phyloP scores from a whole-genome alignment of 257 asterid genomes.

The Solanum chilense region DNA sequence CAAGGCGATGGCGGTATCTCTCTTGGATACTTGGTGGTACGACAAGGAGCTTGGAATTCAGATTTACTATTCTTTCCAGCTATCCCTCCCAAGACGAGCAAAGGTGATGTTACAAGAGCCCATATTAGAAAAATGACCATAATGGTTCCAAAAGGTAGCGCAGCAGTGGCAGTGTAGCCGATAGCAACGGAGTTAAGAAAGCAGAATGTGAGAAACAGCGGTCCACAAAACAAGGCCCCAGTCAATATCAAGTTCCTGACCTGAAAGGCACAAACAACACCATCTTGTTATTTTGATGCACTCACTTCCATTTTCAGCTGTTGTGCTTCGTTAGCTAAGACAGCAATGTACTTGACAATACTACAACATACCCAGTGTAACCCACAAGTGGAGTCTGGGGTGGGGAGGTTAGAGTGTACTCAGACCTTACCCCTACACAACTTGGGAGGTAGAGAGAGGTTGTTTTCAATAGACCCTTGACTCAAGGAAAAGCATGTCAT shows the following conservation, averaged over 20 bases:
- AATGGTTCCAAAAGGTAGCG: conserved; percentile 39
- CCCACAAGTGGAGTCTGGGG: not conserved
- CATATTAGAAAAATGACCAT: conserved; percentile 36
- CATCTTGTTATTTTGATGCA: not conserved
- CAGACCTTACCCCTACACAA: not conserved
- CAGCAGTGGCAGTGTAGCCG: conserved; percentile 35
- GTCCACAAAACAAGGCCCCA: conserved; percentile 35
- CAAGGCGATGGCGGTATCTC: conserved; percentile 36
- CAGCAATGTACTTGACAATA: not conserved
- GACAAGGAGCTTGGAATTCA: conserved; percentile 43
- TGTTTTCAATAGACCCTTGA: not conserved
- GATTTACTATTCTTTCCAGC: conserved; percentile 36
- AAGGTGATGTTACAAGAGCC: conserved; percentile 40
- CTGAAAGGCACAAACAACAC: conserved; percentile 4
- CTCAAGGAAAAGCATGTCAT: not conserved
- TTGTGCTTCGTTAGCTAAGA: not conserved
- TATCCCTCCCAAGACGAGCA: conserved; percentile 35
- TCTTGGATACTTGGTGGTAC: conserved; percentile 38
- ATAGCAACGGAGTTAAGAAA: conserved; percentile 39
- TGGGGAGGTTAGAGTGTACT: not conserved
- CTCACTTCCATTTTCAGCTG: not conserved
- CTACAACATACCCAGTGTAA: not conserved
- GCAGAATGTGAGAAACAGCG: conserved; percentile 28
- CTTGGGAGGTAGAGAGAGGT: not conserved
- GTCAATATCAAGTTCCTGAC: conserved; percentile 34